A percentile compares a stretch with the other conserved stretches of the same genome.
Conservation (phyloP, 176 grass and related monocot species). For the Typha latifolia region DNA sequence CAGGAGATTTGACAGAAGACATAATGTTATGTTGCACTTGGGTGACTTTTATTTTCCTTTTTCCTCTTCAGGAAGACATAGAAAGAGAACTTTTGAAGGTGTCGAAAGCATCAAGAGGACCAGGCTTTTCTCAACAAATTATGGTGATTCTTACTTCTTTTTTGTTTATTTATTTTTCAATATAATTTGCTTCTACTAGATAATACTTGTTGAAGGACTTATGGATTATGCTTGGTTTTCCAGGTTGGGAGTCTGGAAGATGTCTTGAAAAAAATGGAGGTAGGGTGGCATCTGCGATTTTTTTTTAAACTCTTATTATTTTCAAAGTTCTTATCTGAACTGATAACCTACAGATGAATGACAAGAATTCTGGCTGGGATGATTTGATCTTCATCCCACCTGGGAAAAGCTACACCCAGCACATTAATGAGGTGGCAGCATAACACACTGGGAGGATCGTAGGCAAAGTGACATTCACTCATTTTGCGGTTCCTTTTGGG, state of each 20-base stretch:
- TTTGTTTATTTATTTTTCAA: not conserved
- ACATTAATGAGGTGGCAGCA: conserved; percentile 70
- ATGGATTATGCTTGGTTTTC: conserved; percentile 9
- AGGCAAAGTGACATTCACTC: not conserved
- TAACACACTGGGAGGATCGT: conserved; percentile 14
- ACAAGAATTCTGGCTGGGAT: conserved; percentile 89
- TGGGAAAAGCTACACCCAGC: conserved; percentile 68
- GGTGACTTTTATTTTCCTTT: not conserved
- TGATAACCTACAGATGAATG: conserved; percentile 58
- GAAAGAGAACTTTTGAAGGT: conserved; percentile 71
- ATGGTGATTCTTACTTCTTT: conserved; percentile 37
- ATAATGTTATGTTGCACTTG: not conserved
- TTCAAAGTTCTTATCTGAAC: not conserved
- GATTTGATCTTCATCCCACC: conserved; percentile 98
- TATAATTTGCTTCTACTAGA: no score
- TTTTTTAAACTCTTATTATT: not conserved
- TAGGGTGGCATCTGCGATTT: conserved; percentile 18
- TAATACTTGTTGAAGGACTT: conserved; percentile 3
- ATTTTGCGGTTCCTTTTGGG: not conserved
- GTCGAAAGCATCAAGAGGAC: conserved; percentile 49
- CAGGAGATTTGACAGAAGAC: not conserved
- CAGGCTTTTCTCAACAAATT: conserved; percentile 63
- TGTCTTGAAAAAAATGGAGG: conserved; percentile 97
- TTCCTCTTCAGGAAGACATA: conserved; percentile 70
- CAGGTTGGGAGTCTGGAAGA: conserved; percentile 96